phyloP scores from a whole-genome alignment of 2,329 filamentous ascomycete species.

The Exophiala oligosperma region DNA sequence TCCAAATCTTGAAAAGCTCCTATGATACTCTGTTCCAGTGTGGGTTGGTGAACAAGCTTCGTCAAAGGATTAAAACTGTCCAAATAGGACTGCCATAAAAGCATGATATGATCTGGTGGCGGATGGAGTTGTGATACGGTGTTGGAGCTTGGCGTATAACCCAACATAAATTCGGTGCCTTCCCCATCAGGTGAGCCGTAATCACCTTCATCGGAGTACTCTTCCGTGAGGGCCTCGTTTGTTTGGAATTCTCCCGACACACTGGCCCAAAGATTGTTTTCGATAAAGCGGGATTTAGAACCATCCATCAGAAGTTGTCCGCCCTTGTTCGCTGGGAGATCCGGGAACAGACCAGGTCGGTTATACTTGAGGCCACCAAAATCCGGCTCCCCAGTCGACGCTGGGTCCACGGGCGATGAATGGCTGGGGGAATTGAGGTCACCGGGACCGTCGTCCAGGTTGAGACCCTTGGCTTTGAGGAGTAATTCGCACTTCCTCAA shows the following conservation, averaged over 20 bases:
- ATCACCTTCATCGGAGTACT: slow-evolving; percentile 29
- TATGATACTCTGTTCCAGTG: slow-evolving; percentile 64
- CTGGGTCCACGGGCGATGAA: not conserved
- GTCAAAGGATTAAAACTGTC: slow-evolving; percentile 73
- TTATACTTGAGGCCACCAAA: not conserved
- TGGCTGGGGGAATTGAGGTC: not conserved
- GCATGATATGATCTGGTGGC: slow-evolving; percentile 50
- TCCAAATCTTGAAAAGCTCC: slow-evolving; percentile 52
- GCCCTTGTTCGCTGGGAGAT: slow-evolving; percentile 2
- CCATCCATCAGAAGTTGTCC: slow-evolving; percentile 24
- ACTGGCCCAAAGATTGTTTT: slow-evolving; percentile 30
- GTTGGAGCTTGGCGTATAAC: slow-evolving; percentile 25
- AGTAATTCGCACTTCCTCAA: slow-evolving; percentile 28
- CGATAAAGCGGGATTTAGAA: slow-evolving; percentile 26
- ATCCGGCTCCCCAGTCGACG: slow-evolving; percentile 3
- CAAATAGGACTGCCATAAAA: slow-evolving; percentile 72
- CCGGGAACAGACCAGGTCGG: not conserved
- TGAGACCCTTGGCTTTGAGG: slow-evolving; percentile 26
- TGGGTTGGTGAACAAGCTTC: slow-evolving; percentile 71
- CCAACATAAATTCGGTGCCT: slow-evolving; percentile 25
- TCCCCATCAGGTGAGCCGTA: slow-evolving; percentile 20
- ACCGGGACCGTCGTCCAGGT: slow-evolving; percentile 7
- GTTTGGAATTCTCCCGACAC: slow-evolving; percentile 26
- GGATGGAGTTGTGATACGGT: slow-evolving; percentile 30
- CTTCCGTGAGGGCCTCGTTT: slow-evolving; percentile 24